Percentiles rank a stretch among this genome's conserved stretches.
Conservation (phyloP, 2,329 filamentous ascomycete genomes). For the Tolypocladium tropicale region DNA sequence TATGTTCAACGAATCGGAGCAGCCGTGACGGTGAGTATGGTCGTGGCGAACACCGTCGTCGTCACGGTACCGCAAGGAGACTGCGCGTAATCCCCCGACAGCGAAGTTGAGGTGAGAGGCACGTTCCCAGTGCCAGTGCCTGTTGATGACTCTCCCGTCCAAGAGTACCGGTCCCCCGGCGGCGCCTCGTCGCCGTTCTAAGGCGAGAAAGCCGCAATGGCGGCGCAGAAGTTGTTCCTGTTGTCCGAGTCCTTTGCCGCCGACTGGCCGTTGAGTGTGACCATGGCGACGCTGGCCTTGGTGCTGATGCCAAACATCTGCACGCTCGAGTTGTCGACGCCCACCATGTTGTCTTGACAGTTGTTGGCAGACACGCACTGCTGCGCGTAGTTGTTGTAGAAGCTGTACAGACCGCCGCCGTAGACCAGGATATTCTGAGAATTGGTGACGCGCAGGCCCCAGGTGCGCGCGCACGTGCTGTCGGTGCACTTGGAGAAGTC, state of each 20-base stretch:
- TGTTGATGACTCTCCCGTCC: background rate
- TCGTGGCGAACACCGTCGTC: slow-evolving; percentile 11
- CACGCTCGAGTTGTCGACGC: slow-evolving; percentile 57
- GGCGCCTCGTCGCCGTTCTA: slow-evolving; percentile 8
- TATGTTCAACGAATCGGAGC: slow-evolving; percentile 8
- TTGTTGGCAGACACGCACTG: slow-evolving; percentile 55
- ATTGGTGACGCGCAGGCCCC: slow-evolving; percentile 62
- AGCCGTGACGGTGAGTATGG: too few relatives aligned
- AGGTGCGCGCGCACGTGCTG: slow-evolving; percentile 58
- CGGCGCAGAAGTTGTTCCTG: slow-evolving; percentile 54
- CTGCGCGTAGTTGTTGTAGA: slow-evolving; percentile 75
- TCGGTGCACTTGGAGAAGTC: slow-evolving; percentile 51
- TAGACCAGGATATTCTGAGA: slow-evolving; percentile 59
- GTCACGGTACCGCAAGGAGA: slow-evolving; percentile 4
- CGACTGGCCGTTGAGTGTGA: slow-evolving; percentile 48
- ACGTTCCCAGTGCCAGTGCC: background rate
- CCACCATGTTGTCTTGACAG: slow-evolving; percentile 72
- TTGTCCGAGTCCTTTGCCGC: slow-evolving; percentile 49
- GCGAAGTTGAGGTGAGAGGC: background rate
- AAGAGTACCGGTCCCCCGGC: background rate
- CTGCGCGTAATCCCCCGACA: background rate
- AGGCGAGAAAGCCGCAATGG: slow-evolving; percentile 36
- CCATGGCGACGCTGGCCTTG: slow-evolving; percentile 66
- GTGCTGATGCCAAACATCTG: slow-evolving; percentile 62
- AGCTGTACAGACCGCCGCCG: slow-evolving; percentile 68